Conservation (phyloP, 768 basidiomycete species). For the Termitomyces bulborhizus region DNA sequence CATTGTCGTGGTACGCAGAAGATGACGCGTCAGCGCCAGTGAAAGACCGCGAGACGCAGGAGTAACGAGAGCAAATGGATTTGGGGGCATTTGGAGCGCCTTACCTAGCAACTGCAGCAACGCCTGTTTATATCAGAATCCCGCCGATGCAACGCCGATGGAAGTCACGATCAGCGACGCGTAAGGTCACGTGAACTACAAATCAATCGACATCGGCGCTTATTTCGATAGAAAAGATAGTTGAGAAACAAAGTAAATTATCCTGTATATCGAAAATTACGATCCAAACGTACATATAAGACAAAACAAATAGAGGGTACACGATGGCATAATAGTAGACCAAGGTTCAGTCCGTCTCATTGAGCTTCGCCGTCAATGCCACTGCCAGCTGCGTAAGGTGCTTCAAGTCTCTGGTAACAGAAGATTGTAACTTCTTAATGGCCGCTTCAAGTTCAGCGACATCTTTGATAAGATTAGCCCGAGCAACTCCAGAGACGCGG, state of each 20-base stretch:
- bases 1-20: conserved; percentile 40
- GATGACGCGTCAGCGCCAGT: conserved; percentile 47
- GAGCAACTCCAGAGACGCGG: conserved; percentile 17
- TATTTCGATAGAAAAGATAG: background rate
- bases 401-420: conserved; percentile 28
- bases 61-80: conserved; percentile 45
- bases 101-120: background rate
- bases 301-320: conserved; percentile 9
- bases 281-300: conserved; percentile 6
- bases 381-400: conserved; percentile 26
- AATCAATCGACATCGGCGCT: background rate
- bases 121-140: background rate
- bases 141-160: background rate
- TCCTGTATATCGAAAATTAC: conserved; percentile 8
- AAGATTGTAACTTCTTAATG: conserved; percentile 26
- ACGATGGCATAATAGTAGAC: background rate
- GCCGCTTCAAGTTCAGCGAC: conserved; percentile 29
- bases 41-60: conserved; percentile 55
- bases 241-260: background rate
- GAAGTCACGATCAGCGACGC: conserved; percentile 8
- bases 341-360: conserved; percentile 20
- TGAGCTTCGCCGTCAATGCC: conserved; percentile 22
- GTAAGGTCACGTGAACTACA: conserved; percentile 7
- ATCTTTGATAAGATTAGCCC: conserved; percentile 25
- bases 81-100: conserved; percentile 13